Evolutionary conservation across 352 stramenopile species (phyloP), one percentile per base, ranked within the genome.

Genomic region (Phytophthora multivora): DNA sequence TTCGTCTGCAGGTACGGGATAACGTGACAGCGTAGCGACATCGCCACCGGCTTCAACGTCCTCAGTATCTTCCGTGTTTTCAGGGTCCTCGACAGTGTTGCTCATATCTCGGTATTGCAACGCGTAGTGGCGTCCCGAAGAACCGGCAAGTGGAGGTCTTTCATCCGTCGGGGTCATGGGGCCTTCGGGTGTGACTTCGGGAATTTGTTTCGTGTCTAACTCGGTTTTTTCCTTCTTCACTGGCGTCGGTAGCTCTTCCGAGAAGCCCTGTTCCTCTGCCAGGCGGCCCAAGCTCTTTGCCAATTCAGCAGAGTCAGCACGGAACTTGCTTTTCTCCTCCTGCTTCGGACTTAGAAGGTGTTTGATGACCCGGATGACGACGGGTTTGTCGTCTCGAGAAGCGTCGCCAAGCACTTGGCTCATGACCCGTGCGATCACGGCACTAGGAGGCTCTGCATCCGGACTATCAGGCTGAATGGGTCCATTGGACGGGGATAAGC

Each of bases 311-410:
- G 45, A 53, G 30, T 69, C 39, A 28, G 67, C 56, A 54, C 57
- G 53, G 19, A 66, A 72, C 19, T 68, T 66, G 4, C 21, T 61
- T 21, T 50, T 51, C 2, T 51, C 18, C n/a, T 61, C 59, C 33
- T 66, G 42, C 18, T 66, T 59, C 8, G 55, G 67, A 9, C 78
- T 80, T 10, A 88, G 54, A 40, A 91, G 46, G n/a, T 67, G 48
- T 48, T 83, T 80, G 48, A 88, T 82, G 8, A 90, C 75, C 12
- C 57, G 75, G 50, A 84, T 77, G 7, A 86, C 54, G 8, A 71
- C 66, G 3, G 62, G 43, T 43, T 72, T 78, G 7, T 71, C 42
- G 35, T 67, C 55, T 25, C 72, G 51, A 4, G 73, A 73, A 51
- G 79, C 73, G 4, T 66, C 53, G 15, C 68, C 57, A 49, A 84